Base-by-base conservation (phyloP, 2,329 filamentous ascomycete species). In the Xylaria hypoxylon region DNA sequence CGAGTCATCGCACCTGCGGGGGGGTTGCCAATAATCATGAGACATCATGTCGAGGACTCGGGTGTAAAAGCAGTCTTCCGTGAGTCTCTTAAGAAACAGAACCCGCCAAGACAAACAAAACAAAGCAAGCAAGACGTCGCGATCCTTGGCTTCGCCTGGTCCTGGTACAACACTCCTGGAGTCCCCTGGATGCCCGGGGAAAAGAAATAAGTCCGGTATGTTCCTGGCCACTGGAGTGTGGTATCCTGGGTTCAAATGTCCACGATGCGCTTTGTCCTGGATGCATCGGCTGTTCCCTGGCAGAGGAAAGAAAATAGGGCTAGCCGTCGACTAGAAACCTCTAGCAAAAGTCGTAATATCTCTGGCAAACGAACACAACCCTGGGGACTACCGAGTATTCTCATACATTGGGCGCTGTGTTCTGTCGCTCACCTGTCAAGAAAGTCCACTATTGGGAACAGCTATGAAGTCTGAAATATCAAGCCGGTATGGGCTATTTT, bases 1-100 rank as follows among this genome's bases (percentile, higher is more conserved):
- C 68, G 65, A 69, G 71, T 72, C 65, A 75, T 78, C 83, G 81
- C 82, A 87, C 85, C 84, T 87, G 79, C 82, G 83, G 71, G 81
- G 79, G 70, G 82, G 75, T 70, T 81, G 81, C 85, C 85, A 86
- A 64, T 83, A 80, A 72, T 83, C 80, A 76, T 80, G 81, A 68
- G 82, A 77, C 76, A 81, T 80, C 75, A 80, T 82, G 77, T 85
- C 68, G 80, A 78, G 79, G 82, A 79, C 60, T 84, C 81, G 73
- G 81, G 79, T 60, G 70, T 70, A 67, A 71, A 64, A 68, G 74
- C 70, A 48, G 61, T 63, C 61, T 63, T 69, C 38, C n/a, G 44
- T 26, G 50, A 50, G 51, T n/a, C 51, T 62, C 31, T 60, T 60
- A 53, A 45, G 22, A 22, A 58, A 60, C 7, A 48, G 15, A 63